Evolutionary conservation across 495 filamentous ascomycete genomes (phyloP).

Genomic region (Xylaria flabelliformis): DNA sequence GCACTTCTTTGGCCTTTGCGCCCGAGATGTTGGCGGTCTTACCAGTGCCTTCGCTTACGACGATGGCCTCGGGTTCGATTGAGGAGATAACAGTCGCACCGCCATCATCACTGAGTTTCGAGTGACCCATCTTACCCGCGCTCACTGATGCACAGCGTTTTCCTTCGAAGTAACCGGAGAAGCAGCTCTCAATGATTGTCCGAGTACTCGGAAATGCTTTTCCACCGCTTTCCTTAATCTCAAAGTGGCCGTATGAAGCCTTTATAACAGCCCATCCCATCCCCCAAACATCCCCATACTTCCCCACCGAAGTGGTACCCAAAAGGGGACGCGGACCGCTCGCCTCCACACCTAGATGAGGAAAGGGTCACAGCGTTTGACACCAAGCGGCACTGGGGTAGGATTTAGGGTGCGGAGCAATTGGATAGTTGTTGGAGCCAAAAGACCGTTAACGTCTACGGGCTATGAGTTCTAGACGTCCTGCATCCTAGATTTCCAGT

Average conservation of each 20-base stretch:
- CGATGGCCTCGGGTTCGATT: slow-evolving; percentile 9
- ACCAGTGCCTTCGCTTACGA: slow-evolving; percentile 44
- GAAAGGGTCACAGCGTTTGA: slow-evolving; percentile 9
- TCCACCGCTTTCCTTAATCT: background rate
- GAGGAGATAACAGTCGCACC: slow-evolving; percentile 6
- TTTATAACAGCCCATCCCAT: slow-evolving; percentile 21
- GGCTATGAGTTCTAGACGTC: background rate
- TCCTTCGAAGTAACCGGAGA: background rate
- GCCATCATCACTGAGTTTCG: slow-evolving; percentile 23
- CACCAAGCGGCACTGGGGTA: background rate
- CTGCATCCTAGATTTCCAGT: background rate
- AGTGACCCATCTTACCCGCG: slow-evolving; percentile 32
- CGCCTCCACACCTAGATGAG: slow-evolving; percentile 11
- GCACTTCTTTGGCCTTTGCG: slow-evolving; percentile 56
- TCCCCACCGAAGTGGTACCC: background rate
- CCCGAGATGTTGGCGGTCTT: slow-evolving; percentile 45
- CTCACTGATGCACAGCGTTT: background rate
- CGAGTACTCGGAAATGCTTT: background rate
- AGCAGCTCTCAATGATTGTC: background rate
- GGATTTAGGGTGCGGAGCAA: background rate
- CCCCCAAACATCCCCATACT: slow-evolving; percentile 17
- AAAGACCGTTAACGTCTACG: background rate
- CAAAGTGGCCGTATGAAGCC: slow-evolving; percentile 1
- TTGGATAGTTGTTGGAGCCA: background rate
- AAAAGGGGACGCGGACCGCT: slow-evolving; percentile 25